Evolutionary conservation across 176 grass and related monocot species (phyloP).

Genomic region (Carex cristatella): DNA sequence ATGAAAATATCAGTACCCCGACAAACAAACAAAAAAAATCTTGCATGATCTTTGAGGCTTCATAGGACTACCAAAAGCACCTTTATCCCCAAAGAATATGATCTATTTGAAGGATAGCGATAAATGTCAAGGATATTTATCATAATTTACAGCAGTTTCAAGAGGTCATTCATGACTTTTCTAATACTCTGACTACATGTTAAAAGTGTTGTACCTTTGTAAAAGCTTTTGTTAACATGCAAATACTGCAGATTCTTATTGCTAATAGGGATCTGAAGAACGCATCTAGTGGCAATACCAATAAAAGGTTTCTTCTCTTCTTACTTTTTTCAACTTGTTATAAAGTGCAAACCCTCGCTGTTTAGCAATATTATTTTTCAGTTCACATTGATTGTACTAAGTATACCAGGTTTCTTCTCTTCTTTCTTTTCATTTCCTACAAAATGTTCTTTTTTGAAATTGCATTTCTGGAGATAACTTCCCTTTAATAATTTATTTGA

Average conservation of each 20-base stretch:
- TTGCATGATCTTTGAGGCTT: background rate
- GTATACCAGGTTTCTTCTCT: too few relatives aligned
- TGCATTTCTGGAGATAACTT: background rate
- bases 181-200: slow-evolving; percentile 4
- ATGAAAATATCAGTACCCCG: background rate
- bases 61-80: background rate
- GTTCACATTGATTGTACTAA: background rate
- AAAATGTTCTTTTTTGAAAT: background rate
- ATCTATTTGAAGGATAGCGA: background rate
- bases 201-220: background rate
- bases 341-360: background rate
- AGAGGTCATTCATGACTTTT: background rate
- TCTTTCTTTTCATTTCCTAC: background rate
- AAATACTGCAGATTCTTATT: slow-evolving; percentile 60
- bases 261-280: slow-evolving; percentile 52
- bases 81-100: background rate
- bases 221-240: background rate
- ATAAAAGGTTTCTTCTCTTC: slow-evolving; percentile 37
- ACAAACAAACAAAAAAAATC: background rate
- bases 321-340: background rate
- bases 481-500: background rate
- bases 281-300: background rate
- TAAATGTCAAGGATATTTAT: background rate
- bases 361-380: background rate
- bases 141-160: background rate